Evolutionary conservation across 2,329 filamentous ascomycete genomes (phyloP).

Genomic region (Fusarium multiceps): DNA sequence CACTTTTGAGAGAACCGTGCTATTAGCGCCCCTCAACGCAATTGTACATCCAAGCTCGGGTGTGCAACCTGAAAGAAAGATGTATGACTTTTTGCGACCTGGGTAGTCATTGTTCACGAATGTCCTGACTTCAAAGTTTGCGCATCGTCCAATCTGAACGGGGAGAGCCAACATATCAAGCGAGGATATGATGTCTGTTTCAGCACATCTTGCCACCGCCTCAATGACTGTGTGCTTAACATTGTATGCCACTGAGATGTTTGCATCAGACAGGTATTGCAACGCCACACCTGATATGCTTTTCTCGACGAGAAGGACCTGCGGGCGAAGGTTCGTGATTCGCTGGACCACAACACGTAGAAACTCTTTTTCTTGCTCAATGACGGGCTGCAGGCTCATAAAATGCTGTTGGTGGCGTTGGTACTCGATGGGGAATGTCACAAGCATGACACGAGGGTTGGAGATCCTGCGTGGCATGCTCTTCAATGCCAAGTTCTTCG

Average conservation of each 20-base stretch:
- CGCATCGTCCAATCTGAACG: slow-evolving; percentile 81
- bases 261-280: slow-evolving; percentile 86
- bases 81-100: slow-evolving; percentile 90
- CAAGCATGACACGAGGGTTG: slow-evolving; percentile 87
- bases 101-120: slow-evolving; percentile 82
- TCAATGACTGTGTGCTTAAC: slow-evolving; percentile 96
- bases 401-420: slow-evolving; percentile 88
- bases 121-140: slow-evolving; percentile 94
- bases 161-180: slow-evolving; percentile 86
- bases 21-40: slow-evolving; percentile 83
- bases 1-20: slow-evolving; percentile 76
- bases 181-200: slow-evolving; percentile 92
- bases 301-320: slow-evolving; percentile 90
- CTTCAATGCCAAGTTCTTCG: slow-evolving; percentile 95
- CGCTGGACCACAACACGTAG: slow-evolving; percentile 90
- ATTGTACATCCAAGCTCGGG: slow-evolving; percentile 95
- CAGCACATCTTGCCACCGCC: slow-evolving; percentile 90
- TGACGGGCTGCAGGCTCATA: slow-evolving; percentile 97
- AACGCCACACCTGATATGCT: slow-evolving; percentile 92
- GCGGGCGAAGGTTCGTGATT: slow-evolving; percentile 86
- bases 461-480: slow-evolving; percentile 91
- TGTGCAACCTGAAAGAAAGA: slow-evolving; percentile 91
- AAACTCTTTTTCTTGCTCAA: slow-evolving; percentile 95
- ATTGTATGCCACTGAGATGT: slow-evolving; percentile 94
- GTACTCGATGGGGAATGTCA: slow-evolving; percentile 96